These are phyloP conservation scores for Coniochaeta sp. DNA, from an alignment of 2,329 filamentous ascomycete species.

Conservation along the genomic window DNA sequence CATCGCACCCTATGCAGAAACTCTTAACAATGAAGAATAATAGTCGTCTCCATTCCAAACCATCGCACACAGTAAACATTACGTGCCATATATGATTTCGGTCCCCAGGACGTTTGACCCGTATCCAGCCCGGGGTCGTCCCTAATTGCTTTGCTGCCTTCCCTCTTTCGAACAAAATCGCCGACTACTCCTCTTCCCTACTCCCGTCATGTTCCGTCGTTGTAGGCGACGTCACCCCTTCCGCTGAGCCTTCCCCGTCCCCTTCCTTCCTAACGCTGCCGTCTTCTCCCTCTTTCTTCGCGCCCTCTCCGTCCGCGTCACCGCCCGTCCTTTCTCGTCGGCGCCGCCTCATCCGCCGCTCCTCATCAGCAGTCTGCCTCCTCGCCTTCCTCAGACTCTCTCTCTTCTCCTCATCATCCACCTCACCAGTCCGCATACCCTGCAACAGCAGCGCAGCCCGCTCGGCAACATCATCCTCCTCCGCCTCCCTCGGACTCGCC, in stretches of 20 bases:
- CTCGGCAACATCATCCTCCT: constrained; percentile 71
- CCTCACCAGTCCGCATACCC: constrained; percentile 65
- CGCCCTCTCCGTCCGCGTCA: constrained; percentile 21
- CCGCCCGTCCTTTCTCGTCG: constrained; percentile 57
- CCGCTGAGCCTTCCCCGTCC: background rate
- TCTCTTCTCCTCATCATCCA: constrained; percentile 47
- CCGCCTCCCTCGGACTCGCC: constrained; percentile 44
- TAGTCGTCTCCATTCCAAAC: background rate
- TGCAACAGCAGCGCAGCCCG: constrained; percentile 78
- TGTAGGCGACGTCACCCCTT: background rate
- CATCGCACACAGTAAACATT: background rate
- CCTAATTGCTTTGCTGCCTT: background rate
- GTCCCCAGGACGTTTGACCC: too few relatives aligned
- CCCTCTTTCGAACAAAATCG: background rate
- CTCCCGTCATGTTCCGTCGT: background rate
- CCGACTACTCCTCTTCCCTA: background rate
- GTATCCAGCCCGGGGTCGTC: background rate
- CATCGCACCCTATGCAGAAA: background rate
- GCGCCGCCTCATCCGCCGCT: constrained; percentile 60
- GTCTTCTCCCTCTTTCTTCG: background rate
- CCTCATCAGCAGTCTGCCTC: constrained; percentile 72
- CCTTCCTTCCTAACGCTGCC: too few relatives aligned
- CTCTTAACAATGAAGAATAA: background rate
- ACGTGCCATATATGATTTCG: background rate
- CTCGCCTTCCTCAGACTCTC: constrained; percentile 53